These are phyloP conservation scores for Blastobotrys apis DNA, from an alignment of 1,139 yeast genomes.

Conservation along the genomic window DNA sequence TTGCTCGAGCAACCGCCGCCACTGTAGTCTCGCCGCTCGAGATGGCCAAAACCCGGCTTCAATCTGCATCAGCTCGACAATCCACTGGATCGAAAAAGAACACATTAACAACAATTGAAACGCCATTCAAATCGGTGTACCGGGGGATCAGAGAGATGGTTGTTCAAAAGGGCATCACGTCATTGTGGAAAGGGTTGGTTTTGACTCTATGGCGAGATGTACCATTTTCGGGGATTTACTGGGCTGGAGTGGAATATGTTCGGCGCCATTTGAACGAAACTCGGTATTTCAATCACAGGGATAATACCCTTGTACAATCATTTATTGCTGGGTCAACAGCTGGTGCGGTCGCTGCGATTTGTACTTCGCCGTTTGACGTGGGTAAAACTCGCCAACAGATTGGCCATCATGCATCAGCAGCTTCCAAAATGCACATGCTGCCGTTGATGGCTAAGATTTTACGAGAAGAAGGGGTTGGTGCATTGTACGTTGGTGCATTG, in stretches of 20 bases:
- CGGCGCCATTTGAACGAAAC: conserved; percentile 25
- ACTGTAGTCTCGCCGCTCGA: conserved; percentile 86
- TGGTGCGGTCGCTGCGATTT: conserved; percentile 79
- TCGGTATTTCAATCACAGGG: conserved; percentile 33
- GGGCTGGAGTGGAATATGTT: conserved; percentile 58
- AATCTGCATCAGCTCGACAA: conserved; percentile 51
- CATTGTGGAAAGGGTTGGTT: conserved; percentile 79
- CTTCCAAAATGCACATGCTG: conserved; percentile 50
- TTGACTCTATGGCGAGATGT: conserved; percentile 95
- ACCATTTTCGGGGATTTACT: conserved; percentile 91
- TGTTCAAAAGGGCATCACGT: conserved; percentile 50
- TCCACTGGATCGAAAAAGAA: background rate
- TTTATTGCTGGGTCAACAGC: conserved; percentile 81
- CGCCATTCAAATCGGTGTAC: conserved; percentile 40
- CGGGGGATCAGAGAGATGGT: conserved; percentile 56
- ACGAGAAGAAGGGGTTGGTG: conserved; percentile 66
- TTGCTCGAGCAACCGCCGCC: conserved; percentile 82
- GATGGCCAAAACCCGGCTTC: conserved; percentile 79
- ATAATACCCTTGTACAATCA: conserved; percentile 62
- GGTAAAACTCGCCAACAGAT: conserved; percentile 94
- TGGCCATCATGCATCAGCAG: conserved; percentile 35
- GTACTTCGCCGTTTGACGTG: conserved; percentile 94
- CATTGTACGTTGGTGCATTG: conserved; percentile 76
- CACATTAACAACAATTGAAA: conserved; percentile 14
- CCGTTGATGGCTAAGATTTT: conserved; percentile 58